Conservation (phyloP, 2,329 filamentous ascomycete species). For the Coniosporium tulheliwenetii region DNA sequence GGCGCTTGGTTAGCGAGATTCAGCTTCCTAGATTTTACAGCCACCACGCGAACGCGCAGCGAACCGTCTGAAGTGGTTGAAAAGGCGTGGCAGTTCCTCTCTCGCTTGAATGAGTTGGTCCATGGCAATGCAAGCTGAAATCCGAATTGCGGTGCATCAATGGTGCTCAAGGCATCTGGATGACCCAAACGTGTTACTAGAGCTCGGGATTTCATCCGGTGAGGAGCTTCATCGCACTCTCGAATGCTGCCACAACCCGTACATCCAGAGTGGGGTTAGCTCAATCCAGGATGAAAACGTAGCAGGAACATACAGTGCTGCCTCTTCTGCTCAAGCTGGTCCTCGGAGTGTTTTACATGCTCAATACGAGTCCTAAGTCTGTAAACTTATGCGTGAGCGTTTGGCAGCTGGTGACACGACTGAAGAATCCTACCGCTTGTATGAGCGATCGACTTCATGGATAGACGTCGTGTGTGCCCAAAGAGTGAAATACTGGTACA, state of each 20-base stretch:
- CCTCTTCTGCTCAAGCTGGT: slow-evolving; percentile 55
- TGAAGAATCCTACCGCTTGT: slow-evolving; percentile 45
- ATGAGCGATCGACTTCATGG: slow-evolving; percentile 61
- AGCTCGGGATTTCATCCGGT: slow-evolving; percentile 13
- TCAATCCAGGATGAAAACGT: not conserved
- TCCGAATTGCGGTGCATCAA: not conserved
- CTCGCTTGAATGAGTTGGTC: not conserved
- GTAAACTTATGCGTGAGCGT: slow-evolving; percentile 5
- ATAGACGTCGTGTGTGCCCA: slow-evolving; percentile 62
- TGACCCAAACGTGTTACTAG: not conserved
- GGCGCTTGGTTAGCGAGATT: slow-evolving; percentile 1
- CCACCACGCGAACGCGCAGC: not conserved
- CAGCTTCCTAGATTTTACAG: not conserved
- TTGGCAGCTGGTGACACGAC: not conserved
- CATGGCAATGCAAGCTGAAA: not conserved
- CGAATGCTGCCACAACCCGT: slow-evolving; percentile 30
- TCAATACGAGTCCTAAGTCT: slow-evolving; percentile 66
- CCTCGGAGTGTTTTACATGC: slow-evolving; percentile 61
- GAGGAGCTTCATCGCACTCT: slow-evolving; percentile 28
- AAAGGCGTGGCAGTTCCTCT: slow-evolving; percentile 2
- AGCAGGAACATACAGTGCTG: slow-evolving; percentile 52
- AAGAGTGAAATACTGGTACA: slow-evolving; percentile 53
- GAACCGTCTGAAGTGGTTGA: not conserved
- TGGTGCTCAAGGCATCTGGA: not conserved
- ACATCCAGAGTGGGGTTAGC: slow-evolving; percentile 21